Conservation (phyloP, 2,329 filamentous ascomycete species). For the Ophiocordyceps sinensis region DNA sequence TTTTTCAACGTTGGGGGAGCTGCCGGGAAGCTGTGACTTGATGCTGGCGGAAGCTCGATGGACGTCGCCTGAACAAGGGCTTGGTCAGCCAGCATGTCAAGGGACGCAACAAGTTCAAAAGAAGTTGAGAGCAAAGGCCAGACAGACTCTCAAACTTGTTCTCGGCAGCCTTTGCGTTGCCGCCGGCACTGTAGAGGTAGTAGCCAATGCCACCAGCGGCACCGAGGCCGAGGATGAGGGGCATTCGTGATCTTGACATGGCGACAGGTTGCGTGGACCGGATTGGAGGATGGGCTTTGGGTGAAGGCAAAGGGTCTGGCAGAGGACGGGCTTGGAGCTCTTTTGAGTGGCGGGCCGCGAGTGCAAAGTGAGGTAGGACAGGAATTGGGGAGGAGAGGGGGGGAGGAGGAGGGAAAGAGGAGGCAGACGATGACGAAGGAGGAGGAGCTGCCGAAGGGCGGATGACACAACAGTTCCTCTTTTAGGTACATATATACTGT, state of each 20-base stretch:
- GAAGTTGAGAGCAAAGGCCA: background rate
- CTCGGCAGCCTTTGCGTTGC: conserved; percentile 67
- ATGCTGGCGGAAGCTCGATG: conserved; percentile 52
- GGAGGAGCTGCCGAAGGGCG: background rate
- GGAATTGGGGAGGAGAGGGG: background rate
- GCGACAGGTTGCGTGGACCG: conserved; percentile 3
- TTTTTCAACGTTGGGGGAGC: conserved; percentile 47
- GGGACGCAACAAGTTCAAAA: background rate
- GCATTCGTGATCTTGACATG: conserved; percentile 33
- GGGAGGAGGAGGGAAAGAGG: background rate
- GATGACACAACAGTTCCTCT: background rate
- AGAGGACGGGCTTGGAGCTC: background rate
- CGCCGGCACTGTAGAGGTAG: conserved; percentile 83
- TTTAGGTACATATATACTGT: too few relatives aligned
- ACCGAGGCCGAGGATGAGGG: conserved; percentile 41
- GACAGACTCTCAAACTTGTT: conserved; percentile 65
- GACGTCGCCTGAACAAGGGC: conserved; percentile 53
- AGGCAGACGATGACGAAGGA: background rate
- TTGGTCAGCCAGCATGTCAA: background rate
- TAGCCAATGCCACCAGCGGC: conserved; percentile 62
- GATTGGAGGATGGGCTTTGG: background rate
- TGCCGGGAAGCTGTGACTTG: conserved; percentile 50
- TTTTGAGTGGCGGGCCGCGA: background rate
- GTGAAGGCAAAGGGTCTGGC: background rate
- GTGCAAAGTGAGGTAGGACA: background rate